A percentile compares a stretch with the other conserved stretches of the same genome.
Conservation (phyloP, 2,329 filamentous ascomycete genomes). For the Myriosclerotinia scirpicola region DNA sequence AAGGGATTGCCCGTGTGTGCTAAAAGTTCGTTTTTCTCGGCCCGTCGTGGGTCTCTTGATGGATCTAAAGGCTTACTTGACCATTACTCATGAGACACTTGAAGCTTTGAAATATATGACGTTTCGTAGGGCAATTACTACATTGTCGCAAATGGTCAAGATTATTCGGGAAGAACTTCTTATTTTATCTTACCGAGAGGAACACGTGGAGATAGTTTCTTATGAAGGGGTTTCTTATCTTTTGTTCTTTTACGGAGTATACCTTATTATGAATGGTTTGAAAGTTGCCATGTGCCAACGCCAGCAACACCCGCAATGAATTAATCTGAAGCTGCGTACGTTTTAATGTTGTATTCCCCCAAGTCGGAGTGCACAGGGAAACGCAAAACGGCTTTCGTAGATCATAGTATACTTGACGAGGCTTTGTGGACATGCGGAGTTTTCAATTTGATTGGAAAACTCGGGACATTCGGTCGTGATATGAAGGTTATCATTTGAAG, state of each 20-base stretch:
- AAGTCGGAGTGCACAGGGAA: constrained; percentile 5
- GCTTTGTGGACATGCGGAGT: not conserved
- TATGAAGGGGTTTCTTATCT: constrained; percentile 1
- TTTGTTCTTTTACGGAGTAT: not conserved
- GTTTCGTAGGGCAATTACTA: too few species aligned
- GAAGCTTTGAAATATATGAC: not conserved
- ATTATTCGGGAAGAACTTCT: not conserved
- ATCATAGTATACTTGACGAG: constrained; percentile 17
- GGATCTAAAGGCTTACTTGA: too few species aligned
- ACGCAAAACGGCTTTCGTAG: constrained; percentile 19
- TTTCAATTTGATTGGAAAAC: not conserved
- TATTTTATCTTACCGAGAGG: not conserved
- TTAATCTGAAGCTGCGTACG: constrained; percentile 11
- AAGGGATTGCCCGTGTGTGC: not conserved
- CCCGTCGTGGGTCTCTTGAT: not conserved
- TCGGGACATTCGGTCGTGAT: constrained; percentile 10
- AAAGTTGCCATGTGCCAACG: constrained; percentile 7
- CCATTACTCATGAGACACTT: too few species aligned
- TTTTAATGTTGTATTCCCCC: constrained; percentile 10
- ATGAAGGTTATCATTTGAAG: not conserved
- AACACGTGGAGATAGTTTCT: not conserved
- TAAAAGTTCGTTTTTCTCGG: constrained; percentile 3
- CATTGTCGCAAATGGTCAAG: not conserved
- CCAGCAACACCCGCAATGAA: not conserved
- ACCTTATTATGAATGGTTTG: not conserved